phyloP scores from a whole-genome alignment of 2,329 filamentous ascomycete species.

The Arthroderma sp. region DNA sequence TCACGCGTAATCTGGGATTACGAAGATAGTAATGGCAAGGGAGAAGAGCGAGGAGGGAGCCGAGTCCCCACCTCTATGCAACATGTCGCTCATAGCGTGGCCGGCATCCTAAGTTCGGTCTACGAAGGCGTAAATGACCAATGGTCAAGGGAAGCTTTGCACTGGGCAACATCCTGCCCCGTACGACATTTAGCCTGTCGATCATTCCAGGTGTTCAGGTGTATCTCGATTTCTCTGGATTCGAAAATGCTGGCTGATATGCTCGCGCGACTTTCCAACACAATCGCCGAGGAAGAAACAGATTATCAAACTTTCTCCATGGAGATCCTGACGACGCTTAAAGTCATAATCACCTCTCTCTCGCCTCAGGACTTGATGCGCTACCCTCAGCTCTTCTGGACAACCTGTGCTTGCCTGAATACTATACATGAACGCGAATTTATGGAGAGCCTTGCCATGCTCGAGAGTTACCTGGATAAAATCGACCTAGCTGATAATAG shows the following conservation, averaged over 20 bases:
- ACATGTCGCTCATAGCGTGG: constrained; percentile 64
- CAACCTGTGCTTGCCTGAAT: constrained; percentile 86
- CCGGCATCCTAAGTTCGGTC: constrained; percentile 70
- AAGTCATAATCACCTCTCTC: constrained; percentile 77
- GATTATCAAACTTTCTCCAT: constrained; percentile 96
- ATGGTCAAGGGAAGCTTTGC: constrained; percentile 80
- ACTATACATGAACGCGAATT: constrained; percentile 96
- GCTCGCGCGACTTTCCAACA: constrained; percentile 88
- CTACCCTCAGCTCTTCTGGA: constrained; percentile 98
- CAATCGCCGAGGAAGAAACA: constrained; percentile 83
- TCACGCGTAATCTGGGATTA: constrained; percentile 82
- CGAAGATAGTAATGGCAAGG: constrained; percentile 73
- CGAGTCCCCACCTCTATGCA: constrained; percentile 84
- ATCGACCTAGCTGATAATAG: constrained; percentile 61
- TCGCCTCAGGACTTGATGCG: constrained; percentile 64
- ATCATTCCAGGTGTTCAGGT: constrained; percentile 94
- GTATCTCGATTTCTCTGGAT: constrained; percentile 79
- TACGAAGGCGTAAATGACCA: constrained; percentile 80
- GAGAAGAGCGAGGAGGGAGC: constrained; percentile 57
- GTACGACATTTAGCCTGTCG: constrained; percentile 90
- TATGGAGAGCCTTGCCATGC: constrained; percentile 78
- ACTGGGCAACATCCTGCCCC: constrained; percentile 93
- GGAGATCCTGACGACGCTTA: constrained; percentile 90
- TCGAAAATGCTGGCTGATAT: constrained; percentile 94
- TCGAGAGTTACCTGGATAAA: constrained; percentile 73